phyloP scores from a whole-genome alignment of 352 stramenopile genomes.

The Globisporangium takayamanum region DNA sequence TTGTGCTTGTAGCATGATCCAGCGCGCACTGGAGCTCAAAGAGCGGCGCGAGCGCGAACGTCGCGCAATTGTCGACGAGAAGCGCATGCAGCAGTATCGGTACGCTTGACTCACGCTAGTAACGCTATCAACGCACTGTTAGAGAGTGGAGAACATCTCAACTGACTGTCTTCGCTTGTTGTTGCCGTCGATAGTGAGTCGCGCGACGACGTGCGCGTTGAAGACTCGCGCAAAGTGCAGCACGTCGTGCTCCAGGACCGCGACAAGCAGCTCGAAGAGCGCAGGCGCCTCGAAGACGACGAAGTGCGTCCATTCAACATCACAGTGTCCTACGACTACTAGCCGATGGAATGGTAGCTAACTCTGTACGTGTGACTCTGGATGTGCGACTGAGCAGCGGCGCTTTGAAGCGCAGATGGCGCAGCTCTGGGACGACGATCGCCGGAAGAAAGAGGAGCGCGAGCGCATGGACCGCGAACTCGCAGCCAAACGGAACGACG shows the following conservation, averaged over 20 bases:
- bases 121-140: neutral
- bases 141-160: too few relatives aligned
- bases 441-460: conserved; percentile 67
- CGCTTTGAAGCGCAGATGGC: conserved; percentile 50
- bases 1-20: conserved; percentile 49
- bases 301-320: conserved; percentile 19
- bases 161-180: neutral
- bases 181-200: conserved; percentile 37
- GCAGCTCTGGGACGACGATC: conserved; percentile 65
- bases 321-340: neutral
- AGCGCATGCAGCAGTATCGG: conserved; percentile 70
- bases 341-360: neutral
- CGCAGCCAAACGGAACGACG: conserved; percentile 41
- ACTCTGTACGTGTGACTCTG: neutral
- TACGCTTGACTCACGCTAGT: conserved; percentile 5
- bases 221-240: conserved; percentile 61
- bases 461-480: conserved; percentile 49
- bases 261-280: conserved; percentile 54
- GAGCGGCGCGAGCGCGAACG: conserved; percentile 52
- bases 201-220: conserved; percentile 52
- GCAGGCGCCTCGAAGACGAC: conserved; percentile 31
- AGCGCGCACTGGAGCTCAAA: conserved; percentile 66
- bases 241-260: conserved; percentile 53
- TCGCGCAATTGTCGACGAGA: conserved; percentile 60
- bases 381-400: conserved; percentile 16